Evolutionary conservation across 2,329 filamentous ascomycete genomes (phyloP).

Genomic region (Grosmannia huntii): DNA sequence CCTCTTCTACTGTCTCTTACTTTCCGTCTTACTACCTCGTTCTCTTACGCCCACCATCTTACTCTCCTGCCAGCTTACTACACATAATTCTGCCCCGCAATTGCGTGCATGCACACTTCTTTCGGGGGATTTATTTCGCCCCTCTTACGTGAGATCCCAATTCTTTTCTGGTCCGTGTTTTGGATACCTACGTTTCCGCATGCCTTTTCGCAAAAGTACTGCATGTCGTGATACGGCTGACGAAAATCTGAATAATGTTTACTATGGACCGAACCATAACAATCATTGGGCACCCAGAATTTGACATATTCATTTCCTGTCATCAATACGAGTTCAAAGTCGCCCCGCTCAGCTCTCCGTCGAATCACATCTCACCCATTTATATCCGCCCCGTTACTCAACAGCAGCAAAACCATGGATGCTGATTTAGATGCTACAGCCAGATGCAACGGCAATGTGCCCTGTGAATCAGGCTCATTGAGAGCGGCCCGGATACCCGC

Average conservation of each 20-base stretch:
- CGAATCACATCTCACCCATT: neutral
- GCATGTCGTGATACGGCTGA: neutral
- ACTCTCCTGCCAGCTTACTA: neutral
- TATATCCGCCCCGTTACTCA: neutral
- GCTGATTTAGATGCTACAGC: neutral
- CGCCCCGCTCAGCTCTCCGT: neutral
- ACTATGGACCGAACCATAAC: too few species aligned
- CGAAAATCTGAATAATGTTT: neutral
- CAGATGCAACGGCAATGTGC: neutral
- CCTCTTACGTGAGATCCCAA: neutral
- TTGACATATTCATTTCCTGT: neutral
- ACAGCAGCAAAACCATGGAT: neutral
- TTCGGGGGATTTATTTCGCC: neutral
- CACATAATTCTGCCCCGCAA: neutral
- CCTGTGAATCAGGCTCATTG: neutral
- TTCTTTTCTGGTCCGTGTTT: too few species aligned
- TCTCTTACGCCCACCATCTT: neutral
- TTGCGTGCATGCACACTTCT: neutral
- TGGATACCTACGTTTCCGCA: neutral
- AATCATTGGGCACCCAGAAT: too few species aligned
- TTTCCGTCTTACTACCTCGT: neutral
- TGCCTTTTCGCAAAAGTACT: neutral
- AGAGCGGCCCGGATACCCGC: neutral
- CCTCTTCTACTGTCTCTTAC: neutral
- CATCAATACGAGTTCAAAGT: neutral